phyloP scores from a whole-genome alignment of 805 yeast species.

The Ogataea sp. region DNA sequence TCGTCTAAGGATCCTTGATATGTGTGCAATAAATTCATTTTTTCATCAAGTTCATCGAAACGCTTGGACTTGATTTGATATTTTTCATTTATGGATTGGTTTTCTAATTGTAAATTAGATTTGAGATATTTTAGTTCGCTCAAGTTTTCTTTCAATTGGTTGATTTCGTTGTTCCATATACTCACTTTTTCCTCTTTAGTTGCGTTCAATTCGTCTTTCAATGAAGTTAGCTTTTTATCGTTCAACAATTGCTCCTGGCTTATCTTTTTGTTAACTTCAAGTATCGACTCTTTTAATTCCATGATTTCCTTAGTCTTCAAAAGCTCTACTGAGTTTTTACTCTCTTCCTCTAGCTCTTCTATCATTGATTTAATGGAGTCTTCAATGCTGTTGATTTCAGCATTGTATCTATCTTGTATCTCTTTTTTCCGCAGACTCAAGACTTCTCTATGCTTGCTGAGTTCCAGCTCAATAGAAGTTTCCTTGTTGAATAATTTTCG shows the following conservation, averaged over 20 bases:
- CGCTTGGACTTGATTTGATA: background rate
- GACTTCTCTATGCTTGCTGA: constrained; percentile 18
- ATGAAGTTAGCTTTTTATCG: background rate
- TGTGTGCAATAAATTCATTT: background rate
- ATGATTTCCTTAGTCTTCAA: constrained; percentile 5
- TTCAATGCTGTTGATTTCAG: constrained; percentile 13
- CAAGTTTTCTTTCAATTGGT: background rate
- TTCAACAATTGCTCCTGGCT: constrained; percentile 8
- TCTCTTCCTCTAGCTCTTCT: constrained; percentile 18
- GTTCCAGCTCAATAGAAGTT: constrained; percentile 13
- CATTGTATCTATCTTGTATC: constrained; percentile 9
- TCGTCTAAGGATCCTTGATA: constrained; percentile 10
- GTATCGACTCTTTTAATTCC: background rate
- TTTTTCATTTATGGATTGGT: background rate
- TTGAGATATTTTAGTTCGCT: background rate
- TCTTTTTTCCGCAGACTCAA: constrained; percentile 26
- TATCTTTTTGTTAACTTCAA: constrained; percentile 1
- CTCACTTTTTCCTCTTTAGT: background rate
- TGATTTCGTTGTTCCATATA: background rate
- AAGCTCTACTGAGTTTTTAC: constrained; percentile 4
- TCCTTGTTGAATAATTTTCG: constrained; percentile 11
- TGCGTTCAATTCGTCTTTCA: background rate
- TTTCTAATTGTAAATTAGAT: background rate
- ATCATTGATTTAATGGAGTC: constrained; percentile 11
- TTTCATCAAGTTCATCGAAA: background rate